These are phyloP conservation scores for Hypoxylon sp. DNA, from an alignment of 2,329 filamentous ascomycete species.

Conservation along the genomic window DNA sequence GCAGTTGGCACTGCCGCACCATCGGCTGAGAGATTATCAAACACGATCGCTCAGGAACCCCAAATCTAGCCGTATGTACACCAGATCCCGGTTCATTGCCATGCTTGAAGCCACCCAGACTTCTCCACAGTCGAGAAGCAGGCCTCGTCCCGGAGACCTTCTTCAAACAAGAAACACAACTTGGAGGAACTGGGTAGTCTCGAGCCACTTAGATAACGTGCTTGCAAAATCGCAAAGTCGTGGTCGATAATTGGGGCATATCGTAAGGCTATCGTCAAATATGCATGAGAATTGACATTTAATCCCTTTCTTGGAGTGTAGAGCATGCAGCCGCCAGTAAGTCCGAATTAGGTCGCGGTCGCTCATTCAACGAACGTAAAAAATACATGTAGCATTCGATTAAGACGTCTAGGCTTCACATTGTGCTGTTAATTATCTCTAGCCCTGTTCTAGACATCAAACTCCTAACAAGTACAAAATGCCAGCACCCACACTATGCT, in stretches of 20 bases:
- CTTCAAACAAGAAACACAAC: constrained; percentile 10
- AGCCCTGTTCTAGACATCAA: constrained; percentile 13
- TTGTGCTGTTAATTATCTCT: constrained; percentile 11
- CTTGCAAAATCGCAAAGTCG: not conserved
- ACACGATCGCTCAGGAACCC: constrained; percentile 22
- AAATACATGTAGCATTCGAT: not conserved
- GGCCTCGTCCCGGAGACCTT: constrained; percentile 15
- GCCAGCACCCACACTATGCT: constrained; percentile 16
- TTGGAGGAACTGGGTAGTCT: not conserved
- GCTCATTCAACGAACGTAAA: not conserved
- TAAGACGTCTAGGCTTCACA: not conserved
- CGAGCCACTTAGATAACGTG: constrained; percentile 1
- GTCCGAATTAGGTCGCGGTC: not conserved
- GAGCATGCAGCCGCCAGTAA: not conserved
- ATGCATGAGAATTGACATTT: not conserved
- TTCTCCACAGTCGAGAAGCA: not conserved
- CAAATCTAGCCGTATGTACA: constrained; percentile 16
- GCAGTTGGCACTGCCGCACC: constrained; percentile 36
- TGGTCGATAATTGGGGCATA: not conserved
- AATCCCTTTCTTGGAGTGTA: too few relatives aligned
- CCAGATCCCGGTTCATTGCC: constrained; percentile 5
- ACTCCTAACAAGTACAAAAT: constrained; percentile 24
- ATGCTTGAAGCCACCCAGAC: constrained; percentile 2
- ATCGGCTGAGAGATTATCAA: constrained; percentile 33
- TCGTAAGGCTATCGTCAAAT: not conserved